A percentile compares a stretch with the other conserved stretches of the same genome.
Evolutionary conservation across 208 protist genomes (phyloP).

Genomic region (Leishmania martiniquensis): DNA sequence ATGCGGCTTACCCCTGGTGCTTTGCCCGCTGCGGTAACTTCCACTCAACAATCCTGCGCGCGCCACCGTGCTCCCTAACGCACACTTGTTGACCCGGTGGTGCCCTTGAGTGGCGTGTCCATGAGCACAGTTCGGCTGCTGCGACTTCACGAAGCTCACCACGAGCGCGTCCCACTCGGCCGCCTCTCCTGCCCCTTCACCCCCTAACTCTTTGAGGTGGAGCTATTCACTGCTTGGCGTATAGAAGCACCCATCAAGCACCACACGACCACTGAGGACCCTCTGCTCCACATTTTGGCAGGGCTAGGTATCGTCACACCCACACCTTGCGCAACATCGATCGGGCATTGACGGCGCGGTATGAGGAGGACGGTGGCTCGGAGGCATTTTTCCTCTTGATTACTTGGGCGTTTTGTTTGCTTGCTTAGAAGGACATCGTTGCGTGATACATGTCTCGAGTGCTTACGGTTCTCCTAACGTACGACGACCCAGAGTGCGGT

Average conservation of each 20-base stretch:
- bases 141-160: background rate
- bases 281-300: background rate
- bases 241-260: background rate
- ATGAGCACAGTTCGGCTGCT: background rate
- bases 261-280: background rate
- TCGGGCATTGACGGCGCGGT: background rate
- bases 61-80: background rate
- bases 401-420: background rate
- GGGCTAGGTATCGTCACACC: background rate
- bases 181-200: background rate
- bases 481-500: slow-evolving; percentile 89
- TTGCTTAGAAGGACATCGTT: background rate
- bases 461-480: slow-evolving; percentile 78
- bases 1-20: background rate
- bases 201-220: background rate
- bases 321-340: background rate
- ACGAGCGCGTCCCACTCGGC: too few relatives aligned
- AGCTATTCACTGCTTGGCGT: background rate
- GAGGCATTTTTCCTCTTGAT: background rate
- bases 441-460: slow-evolving; percentile 36
- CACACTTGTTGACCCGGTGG: background rate
- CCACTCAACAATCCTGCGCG: background rate
- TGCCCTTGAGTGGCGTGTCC: background rate
- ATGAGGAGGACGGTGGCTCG: background rate
- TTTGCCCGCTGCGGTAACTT: background rate